Percentiles rank a stretch among this genome's conserved stretches.
phyloP scores from a whole-genome alignment of 495 filamentous ascomycete species.

The Talaromyces proteolyticus region DNA sequence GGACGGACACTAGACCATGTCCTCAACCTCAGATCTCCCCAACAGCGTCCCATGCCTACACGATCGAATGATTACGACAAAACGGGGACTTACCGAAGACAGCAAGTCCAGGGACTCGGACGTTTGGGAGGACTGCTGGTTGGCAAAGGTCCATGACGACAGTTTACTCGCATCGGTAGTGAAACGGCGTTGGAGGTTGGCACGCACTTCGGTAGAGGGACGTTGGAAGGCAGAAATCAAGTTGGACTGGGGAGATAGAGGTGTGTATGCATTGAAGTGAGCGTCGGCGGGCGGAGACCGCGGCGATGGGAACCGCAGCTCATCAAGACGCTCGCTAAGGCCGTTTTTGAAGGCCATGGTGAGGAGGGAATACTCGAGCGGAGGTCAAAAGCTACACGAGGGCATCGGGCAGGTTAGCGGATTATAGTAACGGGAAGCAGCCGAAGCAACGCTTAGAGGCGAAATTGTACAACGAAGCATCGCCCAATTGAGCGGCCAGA shows the following conservation, averaged over 20 bases:
- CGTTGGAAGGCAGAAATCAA: slow-evolving; percentile 49
- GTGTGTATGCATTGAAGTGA: slow-evolving; percentile 62
- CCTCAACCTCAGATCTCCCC: too few relatives aligned
- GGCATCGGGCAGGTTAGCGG: slow-evolving; percentile 5
- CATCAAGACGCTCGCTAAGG: slow-evolving; percentile 61
- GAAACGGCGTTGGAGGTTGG: slow-evolving; percentile 81
- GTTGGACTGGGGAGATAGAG: slow-evolving; percentile 59
- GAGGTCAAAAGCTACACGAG: slow-evolving; percentile 1
- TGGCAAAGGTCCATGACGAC: slow-evolving; percentile 72
- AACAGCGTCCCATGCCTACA: too few relatives aligned
- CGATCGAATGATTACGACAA: slow-evolving; percentile 7
- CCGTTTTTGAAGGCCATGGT: slow-evolving; percentile 63
- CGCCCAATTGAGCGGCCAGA: neutral
- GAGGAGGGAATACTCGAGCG: slow-evolving; percentile 5
- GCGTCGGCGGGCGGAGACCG: slow-evolving; percentile 66
- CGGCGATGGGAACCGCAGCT: slow-evolving; percentile 73
- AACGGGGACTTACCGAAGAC: slow-evolving; percentile 41
- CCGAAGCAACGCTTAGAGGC: too few relatives aligned
- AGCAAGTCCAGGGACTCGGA: slow-evolving; percentile 53
- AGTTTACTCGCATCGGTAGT: slow-evolving; percentile 87
- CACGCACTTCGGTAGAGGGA: slow-evolving; percentile 56
- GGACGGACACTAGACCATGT: too few relatives aligned
- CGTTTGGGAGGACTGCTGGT: slow-evolving; percentile 46
- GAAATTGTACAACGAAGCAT: neutral
- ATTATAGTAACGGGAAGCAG: neutral